Evolutionary conservation across 75 land plant species (phyloP).

Genomic region (Pinus tabuliformis): DNA sequence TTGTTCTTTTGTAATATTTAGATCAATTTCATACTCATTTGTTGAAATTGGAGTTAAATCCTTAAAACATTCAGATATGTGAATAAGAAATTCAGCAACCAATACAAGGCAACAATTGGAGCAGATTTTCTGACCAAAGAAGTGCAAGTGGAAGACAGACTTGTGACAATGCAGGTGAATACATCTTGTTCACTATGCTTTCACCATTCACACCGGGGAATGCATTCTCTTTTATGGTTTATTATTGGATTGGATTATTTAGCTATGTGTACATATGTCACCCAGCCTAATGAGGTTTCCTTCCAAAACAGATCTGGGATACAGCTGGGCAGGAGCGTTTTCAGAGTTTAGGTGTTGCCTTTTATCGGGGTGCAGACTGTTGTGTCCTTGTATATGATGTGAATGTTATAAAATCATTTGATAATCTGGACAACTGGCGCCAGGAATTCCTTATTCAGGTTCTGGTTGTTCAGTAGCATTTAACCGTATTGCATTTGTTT

Average conservation of each 20-base stretch:
- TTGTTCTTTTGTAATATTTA: neutral
- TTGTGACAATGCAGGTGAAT: conserved; percentile 72
- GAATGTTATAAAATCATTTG: conserved; percentile 71
- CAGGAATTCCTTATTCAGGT: conserved; percentile 78
- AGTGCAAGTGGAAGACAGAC: conserved; percentile 66
- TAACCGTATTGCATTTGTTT: neutral
- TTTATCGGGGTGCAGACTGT: conserved; percentile 79
- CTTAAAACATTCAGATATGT: conserved; percentile 42
- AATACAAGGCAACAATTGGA: conserved; percentile 81
- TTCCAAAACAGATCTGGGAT: conserved; percentile 58
- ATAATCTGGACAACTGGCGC: conserved; percentile 66
- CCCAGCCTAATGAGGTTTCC: neutral
- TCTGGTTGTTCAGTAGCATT: neutral
- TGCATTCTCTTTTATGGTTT: too few relatives aligned
- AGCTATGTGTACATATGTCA: neutral
- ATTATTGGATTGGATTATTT: neutral
- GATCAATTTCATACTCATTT: neutral
- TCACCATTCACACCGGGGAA: too few relatives aligned
- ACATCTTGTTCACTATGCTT: neutral
- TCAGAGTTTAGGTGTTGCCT: conserved; percentile 77
- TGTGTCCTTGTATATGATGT: conserved; percentile 83
- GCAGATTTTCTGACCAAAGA: conserved; percentile 71
- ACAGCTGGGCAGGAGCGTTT: conserved; percentile 82
- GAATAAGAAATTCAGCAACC: conserved; percentile 74
- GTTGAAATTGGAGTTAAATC: neutral